Evolutionary conservation across 2,329 filamentous ascomycete genomes (phyloP), one percentile per base, ranked within the genome.

Genomic region (Talaromyces sp.): DNA sequence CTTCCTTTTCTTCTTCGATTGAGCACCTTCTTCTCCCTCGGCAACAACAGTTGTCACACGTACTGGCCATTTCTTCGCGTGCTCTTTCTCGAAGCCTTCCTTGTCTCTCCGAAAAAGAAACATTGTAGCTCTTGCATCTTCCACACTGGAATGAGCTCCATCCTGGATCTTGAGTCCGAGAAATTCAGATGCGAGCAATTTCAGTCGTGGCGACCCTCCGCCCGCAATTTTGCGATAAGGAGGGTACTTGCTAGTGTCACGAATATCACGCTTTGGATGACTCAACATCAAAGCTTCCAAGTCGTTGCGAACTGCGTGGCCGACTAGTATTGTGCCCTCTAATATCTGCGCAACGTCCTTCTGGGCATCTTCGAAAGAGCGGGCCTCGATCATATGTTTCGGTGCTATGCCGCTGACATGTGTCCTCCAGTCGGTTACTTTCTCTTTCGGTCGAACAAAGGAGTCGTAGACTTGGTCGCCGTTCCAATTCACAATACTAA

Each of bases 391-490:
- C 85, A 98, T 89, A 69, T 92, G 87, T 66, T 86, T 86, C 0
- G 90, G 85, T 60, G 87, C 86, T 67, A 99, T 90, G 7, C 95
- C 95, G 67, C 90, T 96, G 47, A 97, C 89, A 67, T 85, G 82
- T 2, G 93, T 98, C 67, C 95, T 87, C 90, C 93, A 99, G 78
- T 99, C 91, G 14, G 90, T 93, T 1, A 99, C 91, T 63, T 81
- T 83, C 73, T 93, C 89, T 66, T 87, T 87, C 0, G 92, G 90
- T 62, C 86, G 86, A 10, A 98, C 95, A 74, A 90, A 98, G 13
- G 91, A 94, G 81, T 99, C 95, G 84, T 98, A 97, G 54, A 99
- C 82, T 76, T 97, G 92, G 33, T 90, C 86, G 19, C 93, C 93
- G 75, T 97, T 92, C 77, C 93, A 99, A 77, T 98, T 96, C 70